phyloP scores from a whole-genome alignment of 2,329 filamentous ascomycete genomes.

The Aciculosporium take region DNA sequence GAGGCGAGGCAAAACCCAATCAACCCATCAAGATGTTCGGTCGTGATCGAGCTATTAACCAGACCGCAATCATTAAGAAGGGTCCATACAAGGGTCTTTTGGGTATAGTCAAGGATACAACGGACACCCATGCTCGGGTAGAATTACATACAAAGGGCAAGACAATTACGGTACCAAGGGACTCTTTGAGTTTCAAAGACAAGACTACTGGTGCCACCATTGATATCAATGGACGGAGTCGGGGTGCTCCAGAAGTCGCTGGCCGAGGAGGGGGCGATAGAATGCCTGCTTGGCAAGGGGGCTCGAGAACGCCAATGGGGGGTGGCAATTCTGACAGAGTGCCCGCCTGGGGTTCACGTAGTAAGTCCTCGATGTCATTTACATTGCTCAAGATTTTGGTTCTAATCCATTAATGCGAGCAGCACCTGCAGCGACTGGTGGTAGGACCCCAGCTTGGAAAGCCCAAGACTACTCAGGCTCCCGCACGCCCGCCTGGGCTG shows the following conservation, averaged over 20 bases:
- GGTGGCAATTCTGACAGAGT: slow-evolving; percentile 49
- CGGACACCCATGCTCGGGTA: slow-evolving; percentile 70
- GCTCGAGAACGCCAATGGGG: slow-evolving; percentile 54
- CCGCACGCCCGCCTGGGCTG: slow-evolving; percentile 57
- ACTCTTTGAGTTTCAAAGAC: slow-evolving; percentile 75
- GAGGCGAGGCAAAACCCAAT: slow-evolving; percentile 29
- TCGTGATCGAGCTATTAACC: slow-evolving; percentile 72
- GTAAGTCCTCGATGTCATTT: slow-evolving; percentile 32
- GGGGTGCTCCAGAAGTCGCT: slow-evolving; percentile 29
- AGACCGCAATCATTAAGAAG: slow-evolving; percentile 78
- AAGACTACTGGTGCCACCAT: slow-evolving; percentile 65
- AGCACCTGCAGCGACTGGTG: slow-evolving; percentile 39
- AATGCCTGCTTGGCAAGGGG: slow-evolving; percentile 45
- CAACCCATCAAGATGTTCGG: slow-evolving; percentile 65
- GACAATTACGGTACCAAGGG: slow-evolving; percentile 70
- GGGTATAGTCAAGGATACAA: slow-evolving; percentile 91
- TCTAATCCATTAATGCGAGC: slow-evolving; percentile 8
- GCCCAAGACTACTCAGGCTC: slow-evolving; percentile 37
- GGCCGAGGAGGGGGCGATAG: slow-evolving; percentile 32
- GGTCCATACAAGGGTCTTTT: slow-evolving; percentile 86
- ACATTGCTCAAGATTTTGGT: background rate
- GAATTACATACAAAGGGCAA: slow-evolving; percentile 93
- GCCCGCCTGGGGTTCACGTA: slow-evolving; percentile 61
- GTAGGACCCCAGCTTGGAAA: slow-evolving; percentile 50
- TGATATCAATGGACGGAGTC: slow-evolving; percentile 45